Evolutionary conservation across 305 asterid genomes (phyloP).

Genomic region (Solanum hybrid): DNA sequence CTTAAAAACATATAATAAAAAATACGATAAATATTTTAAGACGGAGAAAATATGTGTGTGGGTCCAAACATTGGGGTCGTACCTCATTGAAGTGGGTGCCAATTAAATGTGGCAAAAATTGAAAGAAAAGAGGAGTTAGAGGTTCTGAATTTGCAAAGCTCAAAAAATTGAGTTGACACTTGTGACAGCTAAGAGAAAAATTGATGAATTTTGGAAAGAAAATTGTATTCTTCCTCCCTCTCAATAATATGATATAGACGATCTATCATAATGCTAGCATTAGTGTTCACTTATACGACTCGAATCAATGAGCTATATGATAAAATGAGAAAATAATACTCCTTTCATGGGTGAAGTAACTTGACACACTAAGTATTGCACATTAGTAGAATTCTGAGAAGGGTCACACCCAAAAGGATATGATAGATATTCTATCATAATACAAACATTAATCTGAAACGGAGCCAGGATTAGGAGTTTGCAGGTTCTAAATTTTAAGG

Average conservation of each 20-base stretch:
- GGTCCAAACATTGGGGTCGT: conserved; percentile 11
- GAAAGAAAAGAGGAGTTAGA: not conserved
- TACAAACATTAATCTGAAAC: not conserved
- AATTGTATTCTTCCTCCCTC: not conserved
- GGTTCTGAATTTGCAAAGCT: not conserved
- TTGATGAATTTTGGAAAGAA: not conserved
- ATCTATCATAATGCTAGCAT: no score
- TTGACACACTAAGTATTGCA: not conserved
- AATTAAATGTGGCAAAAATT: not conserved
- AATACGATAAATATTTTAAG: not conserved
- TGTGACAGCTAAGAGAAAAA: conserved; percentile 9
- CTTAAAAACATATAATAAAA: no score
- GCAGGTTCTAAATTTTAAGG: not conserved
- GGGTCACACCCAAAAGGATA: not conserved
- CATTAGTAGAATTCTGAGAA: not conserved
- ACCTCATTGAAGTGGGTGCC: conserved; percentile 21
- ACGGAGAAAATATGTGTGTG: not conserved
- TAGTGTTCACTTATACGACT: not conserved
- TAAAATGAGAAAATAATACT: not conserved
- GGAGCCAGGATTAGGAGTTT: not conserved
- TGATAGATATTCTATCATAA: not conserved
- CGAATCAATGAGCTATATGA: not conserved
- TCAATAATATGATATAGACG: not conserved
- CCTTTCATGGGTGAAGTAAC: not conserved
- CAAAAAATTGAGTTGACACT: not conserved